A percentile compares a stretch with the other conserved stretches of the same genome.
Conservation (phyloP, 257 asterid genomes). For the Salvia splendens region DNA sequence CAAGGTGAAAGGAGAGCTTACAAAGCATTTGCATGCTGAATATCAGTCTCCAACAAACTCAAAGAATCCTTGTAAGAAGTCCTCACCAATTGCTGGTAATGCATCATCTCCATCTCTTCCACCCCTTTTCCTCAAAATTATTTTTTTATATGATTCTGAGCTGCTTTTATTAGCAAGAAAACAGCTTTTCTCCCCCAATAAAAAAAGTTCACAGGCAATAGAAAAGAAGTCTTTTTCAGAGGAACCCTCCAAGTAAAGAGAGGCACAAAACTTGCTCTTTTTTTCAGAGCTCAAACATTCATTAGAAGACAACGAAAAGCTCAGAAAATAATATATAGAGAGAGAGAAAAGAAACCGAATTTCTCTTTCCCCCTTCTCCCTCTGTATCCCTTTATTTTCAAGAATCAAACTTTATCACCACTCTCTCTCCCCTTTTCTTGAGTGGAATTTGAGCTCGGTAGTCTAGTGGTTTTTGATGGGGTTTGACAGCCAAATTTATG, state of each 20-base stretch:
- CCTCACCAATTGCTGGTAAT: slow-evolving; percentile 67
- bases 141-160: not conserved
- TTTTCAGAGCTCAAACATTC: slow-evolving; percentile 27
- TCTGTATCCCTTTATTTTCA: slow-evolving; percentile 28
- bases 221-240: slow-evolving; percentile 22
- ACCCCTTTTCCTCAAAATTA: not conserved
- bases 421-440: not conserved
- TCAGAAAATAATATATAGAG: slow-evolving; percentile 24
- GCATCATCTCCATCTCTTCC: slow-evolving; percentile 59
- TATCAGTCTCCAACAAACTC: slow-evolving; percentile 76
- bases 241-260: slow-evolving; percentile 36
- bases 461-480: slow-evolving; percentile 27
- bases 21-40: slow-evolving; percentile 83
- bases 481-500: too few relatives aligned
- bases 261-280: slow-evolving; percentile 40
- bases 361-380: slow-evolving; percentile 2
- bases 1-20: slow-evolving; percentile 40
- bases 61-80: slow-evolving; percentile 63
- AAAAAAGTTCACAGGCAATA: slow-evolving; percentile 34
- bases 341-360: slow-evolving; percentile 29
- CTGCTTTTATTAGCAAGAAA: slow-evolving; percentile 31
- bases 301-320: slow-evolving; percentile 39
- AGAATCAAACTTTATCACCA: slow-evolving; percentile 34
- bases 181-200: slow-evolving; percentile 24
- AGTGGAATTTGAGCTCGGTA: slow-evolving; percentile 39